A percentile compares a stretch with the other conserved stretches of the same genome.
phyloP scores from a whole-genome alignment of 345 rosid genomes.

The Bretschneidera sinensis region DNA sequence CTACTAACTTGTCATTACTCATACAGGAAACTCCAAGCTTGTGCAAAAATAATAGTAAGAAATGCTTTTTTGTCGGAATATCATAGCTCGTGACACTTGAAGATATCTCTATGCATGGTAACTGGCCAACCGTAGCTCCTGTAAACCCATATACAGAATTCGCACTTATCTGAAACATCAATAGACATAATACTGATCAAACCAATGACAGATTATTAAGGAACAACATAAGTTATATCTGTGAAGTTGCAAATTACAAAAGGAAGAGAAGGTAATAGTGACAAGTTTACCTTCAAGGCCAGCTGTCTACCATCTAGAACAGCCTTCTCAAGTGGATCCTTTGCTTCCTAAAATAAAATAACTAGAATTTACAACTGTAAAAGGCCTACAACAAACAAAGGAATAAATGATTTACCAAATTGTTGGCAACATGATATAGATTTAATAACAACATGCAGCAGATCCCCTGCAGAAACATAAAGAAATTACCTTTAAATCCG shows the following conservation, averaged over 20 bases:
- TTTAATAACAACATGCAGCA: background rate
- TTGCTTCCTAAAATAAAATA: constrained; percentile 68
- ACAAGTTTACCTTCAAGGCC: constrained; percentile 70
- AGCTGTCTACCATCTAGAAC: constrained; percentile 96
- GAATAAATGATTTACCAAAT: background rate
- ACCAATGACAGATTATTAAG: too few relatives aligned
- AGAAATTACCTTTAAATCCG: constrained; percentile 73
- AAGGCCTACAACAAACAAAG: background rate
- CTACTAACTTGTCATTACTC: constrained; percentile 8
- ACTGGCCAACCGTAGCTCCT: constrained; percentile 89
- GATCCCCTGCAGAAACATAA: constrained; percentile 9
- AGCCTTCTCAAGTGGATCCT: constrained; percentile 94
- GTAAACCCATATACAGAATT: constrained; percentile 98
- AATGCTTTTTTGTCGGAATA: constrained; percentile 20
- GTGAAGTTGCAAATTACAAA: too few relatives aligned
- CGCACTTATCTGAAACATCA: constrained; percentile 70
- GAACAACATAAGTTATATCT: background rate
- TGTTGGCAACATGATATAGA: background rate
- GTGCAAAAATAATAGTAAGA: background rate
- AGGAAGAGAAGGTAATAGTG: constrained; percentile 12
- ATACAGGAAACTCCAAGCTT: constrained; percentile 4
- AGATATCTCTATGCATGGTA: constrained; percentile 93
- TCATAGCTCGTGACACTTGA: constrained; percentile 99
- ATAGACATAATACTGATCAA: constrained; percentile 13
- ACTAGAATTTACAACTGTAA: constrained; percentile 12